Conservation (phyloP, 139 green algal genomes). For the Coccomyxa sp. region DNA sequence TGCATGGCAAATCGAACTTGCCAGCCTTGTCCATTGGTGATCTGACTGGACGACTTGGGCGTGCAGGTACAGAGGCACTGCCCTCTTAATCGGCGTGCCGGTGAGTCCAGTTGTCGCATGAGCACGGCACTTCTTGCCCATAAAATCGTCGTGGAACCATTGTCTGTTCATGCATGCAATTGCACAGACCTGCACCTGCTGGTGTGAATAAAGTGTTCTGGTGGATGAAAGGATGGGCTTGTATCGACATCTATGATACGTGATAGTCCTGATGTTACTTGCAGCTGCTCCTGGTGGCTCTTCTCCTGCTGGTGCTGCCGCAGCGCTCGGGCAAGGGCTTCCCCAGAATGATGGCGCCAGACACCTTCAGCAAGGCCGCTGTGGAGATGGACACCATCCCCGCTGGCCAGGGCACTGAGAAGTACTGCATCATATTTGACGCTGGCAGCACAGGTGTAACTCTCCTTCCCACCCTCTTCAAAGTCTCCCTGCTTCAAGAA, state of each 20-base stretch:
- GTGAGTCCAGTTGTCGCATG: neutral
- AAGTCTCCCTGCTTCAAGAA: neutral
- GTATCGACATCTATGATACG: neutral
- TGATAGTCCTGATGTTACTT: neutral
- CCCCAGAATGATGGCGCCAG: neutral
- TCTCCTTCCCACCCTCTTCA: neutral
- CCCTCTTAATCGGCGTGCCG: neutral
- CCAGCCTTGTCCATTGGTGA: too few species aligned
- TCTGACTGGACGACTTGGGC: too few species aligned
- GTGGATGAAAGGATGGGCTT: neutral
- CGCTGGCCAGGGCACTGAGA: constrained; percentile 3
- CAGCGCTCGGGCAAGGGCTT: neutral
- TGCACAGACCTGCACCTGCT: too few species aligned
- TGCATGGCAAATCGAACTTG: too few species aligned
- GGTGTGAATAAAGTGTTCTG: too few species aligned
- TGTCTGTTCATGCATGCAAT: too few species aligned
- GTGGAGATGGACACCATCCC: constrained; percentile 4
- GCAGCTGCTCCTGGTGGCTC: constrained; percentile 18
- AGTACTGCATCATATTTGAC: constrained; percentile 91
- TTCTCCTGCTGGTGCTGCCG: constrained; percentile 15
- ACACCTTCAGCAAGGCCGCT: constrained; percentile 10
- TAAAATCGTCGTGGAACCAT: too few species aligned
- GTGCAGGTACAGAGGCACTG: constrained; percentile 2
- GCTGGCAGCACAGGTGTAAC: constrained; percentile 83
- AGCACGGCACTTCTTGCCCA: too few species aligned